Evolutionary conservation across 129 eudicot genomes (phyloP).

Genomic region (Flaveria brownii): DNA sequence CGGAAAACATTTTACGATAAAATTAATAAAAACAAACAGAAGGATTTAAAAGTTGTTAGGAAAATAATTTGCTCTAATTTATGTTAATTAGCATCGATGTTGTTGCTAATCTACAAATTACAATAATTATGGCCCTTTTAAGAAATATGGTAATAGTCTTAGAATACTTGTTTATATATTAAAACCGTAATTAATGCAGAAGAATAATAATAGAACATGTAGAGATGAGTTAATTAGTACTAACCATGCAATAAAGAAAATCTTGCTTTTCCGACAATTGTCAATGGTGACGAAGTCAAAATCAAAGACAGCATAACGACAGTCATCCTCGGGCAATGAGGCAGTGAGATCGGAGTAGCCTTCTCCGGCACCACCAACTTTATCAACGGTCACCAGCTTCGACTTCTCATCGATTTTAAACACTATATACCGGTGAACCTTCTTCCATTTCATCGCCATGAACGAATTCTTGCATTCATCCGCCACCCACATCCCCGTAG

Average conservation of each 20-base stretch:
- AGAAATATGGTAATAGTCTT: not conserved
- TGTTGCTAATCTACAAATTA: not conserved
- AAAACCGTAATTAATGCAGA: not conserved
- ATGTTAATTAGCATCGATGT: not conserved
- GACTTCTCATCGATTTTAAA: constrained; percentile 79
- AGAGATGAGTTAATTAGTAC: constrained; percentile 13
- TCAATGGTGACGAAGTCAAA: constrained; percentile 86
- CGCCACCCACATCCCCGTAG: constrained; percentile 77
- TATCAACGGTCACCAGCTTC: constrained; percentile 65
- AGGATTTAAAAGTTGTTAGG: not conserved
- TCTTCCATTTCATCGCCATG: constrained; percentile 94
- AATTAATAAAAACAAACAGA: not conserved
- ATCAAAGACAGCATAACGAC: constrained; percentile 86
- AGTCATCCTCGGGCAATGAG: constrained; percentile 69
- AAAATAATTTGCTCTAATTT: not conserved
- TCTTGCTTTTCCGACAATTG: constrained; percentile 85
- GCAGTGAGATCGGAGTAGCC: constrained; percentile 69
- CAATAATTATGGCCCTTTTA: not conserved
- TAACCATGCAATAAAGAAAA: constrained; percentile 90
- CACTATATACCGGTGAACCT: constrained; percentile 62
- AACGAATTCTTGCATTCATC: constrained; percentile 77
- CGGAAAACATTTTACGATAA: not conserved
- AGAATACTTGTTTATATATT: not conserved
- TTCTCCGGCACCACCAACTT: constrained; percentile 75
- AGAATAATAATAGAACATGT: not conserved